phyloP scores from a whole-genome alignment of 345 rosid species.

The Cardamine resedifolia region DNA sequence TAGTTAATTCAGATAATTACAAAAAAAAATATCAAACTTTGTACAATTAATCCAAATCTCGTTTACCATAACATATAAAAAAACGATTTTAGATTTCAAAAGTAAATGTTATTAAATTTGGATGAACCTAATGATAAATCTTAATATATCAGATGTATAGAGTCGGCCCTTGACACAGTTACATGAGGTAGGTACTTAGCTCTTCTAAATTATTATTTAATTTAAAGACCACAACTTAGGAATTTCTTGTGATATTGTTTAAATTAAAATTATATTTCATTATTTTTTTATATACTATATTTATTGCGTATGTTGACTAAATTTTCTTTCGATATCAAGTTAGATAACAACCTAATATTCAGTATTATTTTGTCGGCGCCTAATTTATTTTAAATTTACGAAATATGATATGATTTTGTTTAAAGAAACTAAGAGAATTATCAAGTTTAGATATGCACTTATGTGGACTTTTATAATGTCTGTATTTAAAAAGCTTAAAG shows the following conservation, averaged over 20 bases:
- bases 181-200: neutral
- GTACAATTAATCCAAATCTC: neutral
- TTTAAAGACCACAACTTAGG: neutral
- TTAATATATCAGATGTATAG: neutral
- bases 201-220: constrained; percentile 1
- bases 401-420: neutral
- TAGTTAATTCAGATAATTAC: too few species aligned
- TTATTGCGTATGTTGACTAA: neutral
- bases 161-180: neutral
- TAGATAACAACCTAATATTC: constrained; percentile 23
- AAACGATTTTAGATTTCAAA: neutral
- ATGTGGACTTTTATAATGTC: neutral
- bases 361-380: constrained; percentile 26
- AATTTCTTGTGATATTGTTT: neutral
- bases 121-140: neutral
- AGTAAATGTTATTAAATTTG: neutral
- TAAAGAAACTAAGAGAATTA: neutral
- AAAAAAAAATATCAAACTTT: neutral
- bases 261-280: neutral
- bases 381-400: constrained; percentile 1
- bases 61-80: neutral
- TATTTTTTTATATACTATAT: neutral
- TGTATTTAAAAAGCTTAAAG: neutral
- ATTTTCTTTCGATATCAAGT: neutral
- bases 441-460: neutral